These are phyloP conservation scores for Castanea crenata DNA, from an alignment of 306 rosid genomes.

Conservation along the genomic window DNA sequence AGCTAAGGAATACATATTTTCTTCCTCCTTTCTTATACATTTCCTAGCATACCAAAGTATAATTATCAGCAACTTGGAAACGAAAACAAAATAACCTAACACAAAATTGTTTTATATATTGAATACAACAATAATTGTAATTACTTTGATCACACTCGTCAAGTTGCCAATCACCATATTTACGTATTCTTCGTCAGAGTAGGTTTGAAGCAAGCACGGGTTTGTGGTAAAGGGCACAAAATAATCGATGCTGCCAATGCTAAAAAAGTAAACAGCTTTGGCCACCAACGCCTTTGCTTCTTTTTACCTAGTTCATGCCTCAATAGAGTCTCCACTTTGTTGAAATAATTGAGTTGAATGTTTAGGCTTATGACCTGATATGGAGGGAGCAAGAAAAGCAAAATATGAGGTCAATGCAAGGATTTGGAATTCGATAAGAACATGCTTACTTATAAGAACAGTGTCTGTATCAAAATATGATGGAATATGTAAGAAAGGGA, in stretches of 20 bases:
- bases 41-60: not conserved
- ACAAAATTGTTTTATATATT: no score
- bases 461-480: not conserved
- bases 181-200: not conserved
- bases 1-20: conserved; percentile 3
- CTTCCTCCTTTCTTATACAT: not conserved
- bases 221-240: not conserved
- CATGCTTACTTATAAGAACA: not conserved
- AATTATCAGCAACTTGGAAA: not conserved
- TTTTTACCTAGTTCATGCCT: no score
- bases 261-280: not conserved
- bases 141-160: not conserved
- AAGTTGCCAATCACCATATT: not conserved
- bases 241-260: not conserved
- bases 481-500: no score
- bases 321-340: no score
- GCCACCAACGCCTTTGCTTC: no score
- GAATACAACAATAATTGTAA: not conserved
- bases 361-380: not conserved
- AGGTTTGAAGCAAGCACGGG: not conserved
- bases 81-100: no score
- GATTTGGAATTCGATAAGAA: no score
- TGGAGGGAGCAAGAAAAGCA: not conserved
- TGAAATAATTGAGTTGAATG: no score
- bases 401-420: not conserved